Conservation (phyloP, 2,329 filamentous ascomycete genomes). For the Beauveria sp. region DNA sequence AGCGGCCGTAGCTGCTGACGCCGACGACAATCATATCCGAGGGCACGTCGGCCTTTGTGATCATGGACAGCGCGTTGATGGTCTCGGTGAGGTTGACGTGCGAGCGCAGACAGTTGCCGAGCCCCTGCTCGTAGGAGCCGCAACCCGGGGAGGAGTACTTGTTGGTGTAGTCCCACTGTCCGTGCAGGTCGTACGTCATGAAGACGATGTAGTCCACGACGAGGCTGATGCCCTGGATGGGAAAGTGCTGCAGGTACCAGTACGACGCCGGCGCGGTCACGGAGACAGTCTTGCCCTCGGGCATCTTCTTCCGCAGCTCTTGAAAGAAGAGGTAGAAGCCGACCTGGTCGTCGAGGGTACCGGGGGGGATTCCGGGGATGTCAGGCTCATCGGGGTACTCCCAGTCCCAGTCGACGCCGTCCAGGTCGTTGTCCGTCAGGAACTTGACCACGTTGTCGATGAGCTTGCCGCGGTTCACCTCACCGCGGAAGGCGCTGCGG, state of each 20-base stretch:
- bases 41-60: conserved; percentile 26
- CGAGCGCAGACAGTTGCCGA: conserved; percentile 27
- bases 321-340: conserved; percentile 17
- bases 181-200: conserved; percentile 30
- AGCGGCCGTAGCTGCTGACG: conserved; percentile 20
- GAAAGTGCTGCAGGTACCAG: conserved; percentile 28
- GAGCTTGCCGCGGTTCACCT: conserved; percentile 26
- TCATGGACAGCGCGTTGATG: conserved; percentile 23
- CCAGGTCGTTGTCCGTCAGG: conserved; percentile 26
- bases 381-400: conserved; percentile 14
- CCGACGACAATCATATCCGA: conserved; percentile 25
- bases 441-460: conserved; percentile 28
- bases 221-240: conserved; percentile 19
- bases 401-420: conserved; percentile 37
- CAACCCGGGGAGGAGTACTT: conserved; percentile 10
- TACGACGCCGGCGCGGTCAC: conserved; percentile 26
- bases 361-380: conserved; percentile 23
- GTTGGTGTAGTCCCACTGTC: conserved; percentile 27
- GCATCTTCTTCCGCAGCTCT: neutral
- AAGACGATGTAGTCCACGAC: conserved; percentile 27
- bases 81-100: conserved; percentile 32
- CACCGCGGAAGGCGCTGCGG: conserved; percentile 13
- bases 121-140: conserved; percentile 5
- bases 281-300: conserved; percentile 20
- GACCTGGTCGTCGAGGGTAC: conserved; percentile 6